Percentiles rank a stretch among this genome's conserved stretches.
Evolutionary conservation across 1,284 basidiomycete genomes (phyloP).

Genomic region (Puccinia coronata): DNA sequence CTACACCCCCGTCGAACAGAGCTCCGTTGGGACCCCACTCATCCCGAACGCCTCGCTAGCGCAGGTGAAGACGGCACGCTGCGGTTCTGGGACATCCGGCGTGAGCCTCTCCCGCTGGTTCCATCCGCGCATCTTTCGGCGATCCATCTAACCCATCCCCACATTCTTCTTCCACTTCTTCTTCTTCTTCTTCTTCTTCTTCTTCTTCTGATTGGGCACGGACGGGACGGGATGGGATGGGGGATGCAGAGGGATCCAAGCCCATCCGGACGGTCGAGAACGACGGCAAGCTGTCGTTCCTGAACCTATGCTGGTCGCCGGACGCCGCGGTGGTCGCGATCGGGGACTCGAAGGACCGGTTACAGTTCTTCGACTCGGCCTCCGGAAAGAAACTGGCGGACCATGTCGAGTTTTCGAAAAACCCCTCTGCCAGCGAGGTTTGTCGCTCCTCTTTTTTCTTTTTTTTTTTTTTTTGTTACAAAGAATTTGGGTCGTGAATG

Average conservation of each 20-base stretch:
- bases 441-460: neutral
- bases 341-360: conserved; percentile 33
- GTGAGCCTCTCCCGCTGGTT: neutral
- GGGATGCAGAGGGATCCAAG: conserved; percentile 29
- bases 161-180: too few species aligned
- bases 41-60: conserved; percentile 55
- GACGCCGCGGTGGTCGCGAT: conserved; percentile 33
- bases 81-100: conserved; percentile 55
- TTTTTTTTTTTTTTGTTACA: neutral
- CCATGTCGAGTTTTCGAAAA: conserved; percentile 34
- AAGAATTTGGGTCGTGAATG: neutral
- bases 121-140: neutral
- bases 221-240: too few species aligned
- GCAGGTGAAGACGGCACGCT: conserved; percentile 55
- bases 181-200: too few species aligned
- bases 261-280: conserved; percentile 44
- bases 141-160: too few species aligned
- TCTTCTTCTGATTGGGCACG: too few species aligned
- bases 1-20: too few species aligned
- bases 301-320: conserved; percentile 41
- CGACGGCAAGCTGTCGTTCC: conserved; percentile 28
- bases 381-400: conserved; percentile 25
- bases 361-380: conserved; percentile 28
- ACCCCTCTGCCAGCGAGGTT: conserved; percentile 27
- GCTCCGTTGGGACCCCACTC: conserved; percentile 53